Conservation (phyloP, 164 flowering plant genomes). For the Warburgia ugandensis region DNA sequence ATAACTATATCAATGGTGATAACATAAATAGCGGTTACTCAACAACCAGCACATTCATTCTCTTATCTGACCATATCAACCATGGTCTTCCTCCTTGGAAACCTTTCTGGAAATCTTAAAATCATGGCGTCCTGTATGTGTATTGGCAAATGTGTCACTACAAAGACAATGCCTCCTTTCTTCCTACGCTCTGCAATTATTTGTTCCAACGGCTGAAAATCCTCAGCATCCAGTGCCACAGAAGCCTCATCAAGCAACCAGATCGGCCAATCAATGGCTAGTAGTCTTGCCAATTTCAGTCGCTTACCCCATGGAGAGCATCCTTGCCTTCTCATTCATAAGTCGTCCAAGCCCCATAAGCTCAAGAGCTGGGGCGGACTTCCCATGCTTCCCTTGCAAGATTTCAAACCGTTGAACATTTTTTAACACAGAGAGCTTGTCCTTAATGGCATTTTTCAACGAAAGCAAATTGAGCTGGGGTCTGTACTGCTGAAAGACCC, state of each 20-base stretch:
- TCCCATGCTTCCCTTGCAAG: constrained; percentile 73
- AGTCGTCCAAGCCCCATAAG: constrained; percentile 80
- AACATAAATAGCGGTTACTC: too few species aligned
- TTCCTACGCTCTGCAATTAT: constrained; percentile 77
- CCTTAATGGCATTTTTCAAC: constrained; percentile 77
- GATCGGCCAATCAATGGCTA: constrained; percentile 84
- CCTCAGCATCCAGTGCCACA: constrained; percentile 86
- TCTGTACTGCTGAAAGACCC: constrained; percentile 79
- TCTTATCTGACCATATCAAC: constrained; percentile 51
- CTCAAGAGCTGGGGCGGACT: constrained; percentile 56
- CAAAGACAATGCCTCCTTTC: constrained; percentile 71
- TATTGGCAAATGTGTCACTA: constrained; percentile 82
- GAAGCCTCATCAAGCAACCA: constrained; percentile 98
- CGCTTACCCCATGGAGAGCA: constrained; percentile 94
- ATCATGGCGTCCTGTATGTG: constrained; percentile 76
- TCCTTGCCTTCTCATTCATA: constrained; percentile 65
- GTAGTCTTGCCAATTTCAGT: constrained; percentile 71
- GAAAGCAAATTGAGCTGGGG: constrained; percentile 91
- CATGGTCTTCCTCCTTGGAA: constrained; percentile 70
- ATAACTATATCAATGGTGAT: too few species aligned
- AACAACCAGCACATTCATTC: too few species aligned
- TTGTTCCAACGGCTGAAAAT: constrained; percentile 66
- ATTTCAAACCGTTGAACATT: constrained; percentile 80
- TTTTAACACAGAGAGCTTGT: constrained; percentile 60
- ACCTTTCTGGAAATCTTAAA: constrained; percentile 73